phyloP scores from a whole-genome alignment of 2,329 filamentous ascomycete genomes.

The Exophiala sideris region DNA sequence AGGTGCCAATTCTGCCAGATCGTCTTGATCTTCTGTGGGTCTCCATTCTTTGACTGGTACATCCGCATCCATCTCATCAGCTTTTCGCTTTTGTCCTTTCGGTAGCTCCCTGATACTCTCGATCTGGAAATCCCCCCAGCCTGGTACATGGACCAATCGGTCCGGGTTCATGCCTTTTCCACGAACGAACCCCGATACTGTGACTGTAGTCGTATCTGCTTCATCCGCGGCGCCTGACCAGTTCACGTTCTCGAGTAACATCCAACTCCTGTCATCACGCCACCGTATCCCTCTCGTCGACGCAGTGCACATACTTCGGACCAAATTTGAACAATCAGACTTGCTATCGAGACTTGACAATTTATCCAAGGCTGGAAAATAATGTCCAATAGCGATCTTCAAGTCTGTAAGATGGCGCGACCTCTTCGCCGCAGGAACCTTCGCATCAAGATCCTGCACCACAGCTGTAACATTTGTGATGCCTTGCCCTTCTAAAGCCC shows the following conservation, averaged over 20 bases:
- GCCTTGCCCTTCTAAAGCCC: slow-evolving; percentile 87
- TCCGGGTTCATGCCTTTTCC: slow-evolving; percentile 87
- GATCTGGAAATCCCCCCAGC: slow-evolving; percentile 92
- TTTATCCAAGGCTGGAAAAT: slow-evolving; percentile 89
- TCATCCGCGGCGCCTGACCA: slow-evolving; percentile 60
- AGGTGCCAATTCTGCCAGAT: slow-evolving; percentile 77
- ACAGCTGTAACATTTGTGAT: slow-evolving; percentile 87
- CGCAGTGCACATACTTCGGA: slow-evolving; percentile 85
- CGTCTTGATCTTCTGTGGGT: slow-evolving; percentile 77
- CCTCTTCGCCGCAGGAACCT: slow-evolving; percentile 76
- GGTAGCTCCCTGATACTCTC: slow-evolving; percentile 81
- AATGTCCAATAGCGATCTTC: slow-evolving; percentile 90
- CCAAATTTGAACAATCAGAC: slow-evolving; percentile 86
- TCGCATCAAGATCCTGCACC: slow-evolving; percentile 72
- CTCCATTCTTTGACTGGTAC: slow-evolving; percentile 54
- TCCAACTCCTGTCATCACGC: slow-evolving; percentile 94
- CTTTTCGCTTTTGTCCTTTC: slow-evolving; percentile 44
- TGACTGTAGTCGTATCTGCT: slow-evolving; percentile 52
- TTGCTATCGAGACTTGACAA: slow-evolving; percentile 82
- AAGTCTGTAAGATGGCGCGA: slow-evolving; percentile 75
- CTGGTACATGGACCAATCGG: slow-evolving; percentile 82
- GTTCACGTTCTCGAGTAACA: slow-evolving; percentile 78
- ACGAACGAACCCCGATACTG: slow-evolving; percentile 80
- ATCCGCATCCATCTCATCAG: slow-evolving; percentile 67
- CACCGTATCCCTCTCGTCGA: slow-evolving; percentile 92